These are phyloP conservation scores for Closterium sp. DNA, from an alignment of 139 green algal genomes.

Conservation along the genomic window DNA sequence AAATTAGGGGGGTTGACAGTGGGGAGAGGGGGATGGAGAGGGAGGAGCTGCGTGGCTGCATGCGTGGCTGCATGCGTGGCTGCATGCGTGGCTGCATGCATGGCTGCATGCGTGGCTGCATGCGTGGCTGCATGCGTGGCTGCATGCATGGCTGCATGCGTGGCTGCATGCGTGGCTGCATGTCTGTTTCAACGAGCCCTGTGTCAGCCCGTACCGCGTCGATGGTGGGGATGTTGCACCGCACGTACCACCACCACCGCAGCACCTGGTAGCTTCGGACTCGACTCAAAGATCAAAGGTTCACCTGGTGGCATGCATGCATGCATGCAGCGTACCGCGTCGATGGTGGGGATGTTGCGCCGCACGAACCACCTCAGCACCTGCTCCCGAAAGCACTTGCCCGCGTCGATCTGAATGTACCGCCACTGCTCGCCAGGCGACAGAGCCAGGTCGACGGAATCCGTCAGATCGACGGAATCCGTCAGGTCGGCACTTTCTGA, in stretches of 20 bases:
- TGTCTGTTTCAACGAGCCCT: no score
- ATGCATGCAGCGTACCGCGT: constrained; percentile 21
- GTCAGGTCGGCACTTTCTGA: background rate
- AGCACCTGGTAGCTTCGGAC: no score
- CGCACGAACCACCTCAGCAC: constrained; percentile 46
- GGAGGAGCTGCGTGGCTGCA: background rate
- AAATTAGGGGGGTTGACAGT: background rate
- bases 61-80: no score
- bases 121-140: background rate
- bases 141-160: background rate
- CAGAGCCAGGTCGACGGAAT: background rate
- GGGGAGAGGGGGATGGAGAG: background rate
- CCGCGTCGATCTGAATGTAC: constrained; percentile 41
- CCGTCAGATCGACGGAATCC: background rate
- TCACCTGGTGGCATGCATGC: no score
- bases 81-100: no score
- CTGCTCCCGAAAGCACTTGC: constrained; percentile 49
- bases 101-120: background rate
- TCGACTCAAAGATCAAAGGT: no score
- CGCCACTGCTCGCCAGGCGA: background rate
- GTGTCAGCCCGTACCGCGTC: no score
- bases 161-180: no score
- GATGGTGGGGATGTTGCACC: background rate
- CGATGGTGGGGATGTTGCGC: constrained; percentile 18
- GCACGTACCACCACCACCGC: no score